These are phyloP conservation scores for Ophiocordyceps camponoti-saundersi DNA, from an alignment of 2,329 filamentous ascomycete genomes.

Conservation along the genomic window DNA sequence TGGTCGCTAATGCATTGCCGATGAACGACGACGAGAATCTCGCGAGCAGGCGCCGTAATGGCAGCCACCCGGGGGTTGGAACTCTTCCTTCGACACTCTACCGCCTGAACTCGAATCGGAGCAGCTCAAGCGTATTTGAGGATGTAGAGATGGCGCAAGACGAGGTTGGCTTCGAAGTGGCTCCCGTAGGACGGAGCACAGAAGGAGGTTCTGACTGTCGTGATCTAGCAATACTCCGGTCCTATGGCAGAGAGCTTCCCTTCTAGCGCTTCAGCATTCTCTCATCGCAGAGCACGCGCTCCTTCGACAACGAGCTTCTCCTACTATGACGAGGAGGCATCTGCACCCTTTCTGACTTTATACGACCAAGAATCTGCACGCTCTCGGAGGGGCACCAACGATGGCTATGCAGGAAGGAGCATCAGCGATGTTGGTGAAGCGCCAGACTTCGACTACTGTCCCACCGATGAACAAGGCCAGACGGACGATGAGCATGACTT, in stretches of 20 bases:
- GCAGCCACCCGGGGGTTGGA: not conserved
- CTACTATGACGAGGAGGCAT: conserved; percentile 63
- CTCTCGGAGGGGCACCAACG: conserved; percentile 7
- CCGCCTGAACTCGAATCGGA: conserved; percentile 51
- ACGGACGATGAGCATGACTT: conserved; percentile 23
- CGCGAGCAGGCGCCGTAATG: not conserved
- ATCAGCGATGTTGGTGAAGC: conserved; percentile 22
- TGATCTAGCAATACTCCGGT: conserved; percentile 60
- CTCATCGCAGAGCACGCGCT: conserved; percentile 62
- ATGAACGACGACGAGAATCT: conserved; percentile 1
- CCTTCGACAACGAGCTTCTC: conserved; percentile 81
- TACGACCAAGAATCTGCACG: conserved; percentile 13
- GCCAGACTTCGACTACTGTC: conserved; percentile 21
- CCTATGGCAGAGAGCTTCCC: conserved; percentile 93
- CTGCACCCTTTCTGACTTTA: conserved; percentile 14
- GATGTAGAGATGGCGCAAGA: conserved; percentile 99
- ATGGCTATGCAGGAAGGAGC: conserved; percentile 12
- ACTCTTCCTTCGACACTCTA: conserved; percentile 20
- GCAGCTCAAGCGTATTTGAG: conserved; percentile 67
- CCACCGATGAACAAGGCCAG: conserved; percentile 21
- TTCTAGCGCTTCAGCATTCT: conserved; percentile 81
- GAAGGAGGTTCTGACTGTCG: not conserved
- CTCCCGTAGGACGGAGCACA: not conserved
- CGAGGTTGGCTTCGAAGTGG: conserved; percentile 39
- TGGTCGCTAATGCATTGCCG: not conserved